Conservation (phyloP, 2,329 filamentous ascomycete species). For the Aspergillus sp. region DNA sequence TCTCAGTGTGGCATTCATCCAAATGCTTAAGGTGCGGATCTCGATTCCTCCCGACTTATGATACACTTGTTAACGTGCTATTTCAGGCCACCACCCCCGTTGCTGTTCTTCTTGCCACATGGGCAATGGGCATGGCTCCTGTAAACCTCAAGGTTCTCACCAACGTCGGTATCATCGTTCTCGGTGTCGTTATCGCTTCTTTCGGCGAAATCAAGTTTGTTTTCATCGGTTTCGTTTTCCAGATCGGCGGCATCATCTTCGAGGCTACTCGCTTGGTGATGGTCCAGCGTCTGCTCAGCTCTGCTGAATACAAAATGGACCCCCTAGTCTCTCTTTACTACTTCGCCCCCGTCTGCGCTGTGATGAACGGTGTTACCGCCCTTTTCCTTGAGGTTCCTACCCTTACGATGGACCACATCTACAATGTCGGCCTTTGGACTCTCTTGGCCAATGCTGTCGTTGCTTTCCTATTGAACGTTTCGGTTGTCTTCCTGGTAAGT, state of each 20-base stretch:
- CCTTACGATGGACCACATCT: constrained; percentile 69
- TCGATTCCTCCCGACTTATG: neutral
- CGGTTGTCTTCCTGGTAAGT: constrained; percentile 82
- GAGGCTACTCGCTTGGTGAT: constrained; percentile 82
- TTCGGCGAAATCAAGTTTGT: constrained; percentile 94
- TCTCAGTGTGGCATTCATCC: constrained; percentile 92
- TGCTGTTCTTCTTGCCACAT: constrained; percentile 86
- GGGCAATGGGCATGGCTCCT: constrained; percentile 81
- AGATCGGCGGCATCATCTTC: constrained; percentile 76
- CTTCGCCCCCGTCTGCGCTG: constrained; percentile 81
- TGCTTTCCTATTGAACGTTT: constrained; percentile 80
- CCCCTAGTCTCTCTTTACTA: constrained; percentile 88
- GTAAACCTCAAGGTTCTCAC: constrained; percentile 85
- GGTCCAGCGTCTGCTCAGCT: constrained; percentile 80
- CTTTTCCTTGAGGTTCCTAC: constrained; percentile 69
- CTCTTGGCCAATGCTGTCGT: constrained; percentile 75
- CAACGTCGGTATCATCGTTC: constrained; percentile 92
- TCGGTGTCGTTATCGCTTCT: constrained; percentile 93
- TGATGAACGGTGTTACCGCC: constrained; percentile 76
- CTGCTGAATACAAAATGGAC: constrained; percentile 83
- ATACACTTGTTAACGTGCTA: constrained; percentile 15
- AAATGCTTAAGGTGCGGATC: constrained; percentile 87
- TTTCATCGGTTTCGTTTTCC: constrained; percentile 66
- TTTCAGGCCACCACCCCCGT: constrained; percentile 87
- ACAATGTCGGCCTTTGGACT: constrained; percentile 66